These are phyloP conservation scores for Prunus campanulata DNA, from an alignment of 306 rosid genomes.

Conservation along the genomic window DNA sequence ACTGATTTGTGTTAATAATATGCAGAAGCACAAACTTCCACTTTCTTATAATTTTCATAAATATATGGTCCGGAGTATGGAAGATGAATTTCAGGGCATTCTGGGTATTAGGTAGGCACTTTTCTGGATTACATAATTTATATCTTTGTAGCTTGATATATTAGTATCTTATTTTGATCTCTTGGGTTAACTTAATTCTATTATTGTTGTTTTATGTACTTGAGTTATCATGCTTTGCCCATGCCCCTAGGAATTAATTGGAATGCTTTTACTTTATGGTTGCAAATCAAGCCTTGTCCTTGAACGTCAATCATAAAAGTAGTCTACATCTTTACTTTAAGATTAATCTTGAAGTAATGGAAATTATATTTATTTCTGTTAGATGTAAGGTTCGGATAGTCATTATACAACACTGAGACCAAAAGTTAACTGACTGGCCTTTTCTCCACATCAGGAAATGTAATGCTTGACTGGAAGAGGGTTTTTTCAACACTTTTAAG, in stretches of 20 bases:
- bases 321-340: too few species aligned
- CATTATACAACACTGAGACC: background rate
- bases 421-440: too few species aligned
- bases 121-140: background rate
- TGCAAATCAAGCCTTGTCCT: background rate
- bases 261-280: background rate
- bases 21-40: conserved; percentile 85
- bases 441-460: background rate
- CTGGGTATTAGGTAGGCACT: conserved; percentile 83
- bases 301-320: background rate
- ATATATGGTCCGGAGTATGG: conserved; percentile 96
- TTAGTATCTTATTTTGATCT: background rate
- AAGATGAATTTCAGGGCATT: conserved; percentile 91
- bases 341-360: background rate
- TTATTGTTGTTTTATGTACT: background rate
- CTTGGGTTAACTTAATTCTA: background rate
- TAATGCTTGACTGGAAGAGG: background rate
- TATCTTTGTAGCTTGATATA: background rate
- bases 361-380: too few species aligned
- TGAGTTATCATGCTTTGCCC: background rate
- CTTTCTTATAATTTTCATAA: conserved; percentile 76
- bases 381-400: background rate
- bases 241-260: background rate
- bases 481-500: background rate
- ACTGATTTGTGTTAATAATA: conserved; percentile 16